A percentile compares a stretch with the other conserved stretches of the same genome.
Conservation (phyloP, 1,284 basidiomycete genomes). For the Trichosporon ovoides region DNA sequence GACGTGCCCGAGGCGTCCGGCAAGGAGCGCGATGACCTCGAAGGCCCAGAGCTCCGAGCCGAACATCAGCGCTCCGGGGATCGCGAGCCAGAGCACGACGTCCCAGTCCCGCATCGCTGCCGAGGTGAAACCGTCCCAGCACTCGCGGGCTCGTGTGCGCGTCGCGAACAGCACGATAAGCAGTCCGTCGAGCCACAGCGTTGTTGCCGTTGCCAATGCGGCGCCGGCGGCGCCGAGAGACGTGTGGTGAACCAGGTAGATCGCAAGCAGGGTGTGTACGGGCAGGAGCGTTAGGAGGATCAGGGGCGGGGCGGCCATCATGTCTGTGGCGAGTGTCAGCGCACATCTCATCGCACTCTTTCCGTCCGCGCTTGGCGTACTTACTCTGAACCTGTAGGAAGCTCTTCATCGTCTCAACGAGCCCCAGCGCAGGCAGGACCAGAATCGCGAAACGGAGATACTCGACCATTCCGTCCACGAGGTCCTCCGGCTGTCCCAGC, state of each 20-base stretch:
- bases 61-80: conserved; percentile 29
- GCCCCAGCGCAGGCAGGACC: conserved; percentile 22
- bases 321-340: conserved; percentile 12
- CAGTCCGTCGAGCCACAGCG: conserved; percentile 21
- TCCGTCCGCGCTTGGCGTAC: too few relatives aligned
- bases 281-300: conserved; percentile 28
- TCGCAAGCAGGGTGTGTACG: conserved; percentile 22
- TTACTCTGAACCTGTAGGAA: conserved; percentile 32
- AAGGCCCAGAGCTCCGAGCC: conserved; percentile 33
- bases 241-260: conserved; percentile 28
- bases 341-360: not conserved
- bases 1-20: conserved; percentile 27
- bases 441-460: conserved; percentile 17
- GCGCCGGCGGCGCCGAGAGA: conserved; percentile 25
- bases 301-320: conserved; percentile 27
- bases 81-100: conserved; percentile 21
- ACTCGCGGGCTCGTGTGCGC: conserved; percentile 24
- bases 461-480: conserved; percentile 24
- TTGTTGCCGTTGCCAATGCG: conserved; percentile 20
- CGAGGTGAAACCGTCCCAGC: conserved; percentile 28
- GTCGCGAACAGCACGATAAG: conserved; percentile 20
- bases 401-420: conserved; percentile 29
- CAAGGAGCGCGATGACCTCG: conserved; percentile 31
- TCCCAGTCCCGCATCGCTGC: conserved; percentile 23
- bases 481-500: conserved; percentile 25